Conservation (phyloP, 2,329 filamentous ascomycete species). For the Pseudogymnoascus sp. region DNA sequence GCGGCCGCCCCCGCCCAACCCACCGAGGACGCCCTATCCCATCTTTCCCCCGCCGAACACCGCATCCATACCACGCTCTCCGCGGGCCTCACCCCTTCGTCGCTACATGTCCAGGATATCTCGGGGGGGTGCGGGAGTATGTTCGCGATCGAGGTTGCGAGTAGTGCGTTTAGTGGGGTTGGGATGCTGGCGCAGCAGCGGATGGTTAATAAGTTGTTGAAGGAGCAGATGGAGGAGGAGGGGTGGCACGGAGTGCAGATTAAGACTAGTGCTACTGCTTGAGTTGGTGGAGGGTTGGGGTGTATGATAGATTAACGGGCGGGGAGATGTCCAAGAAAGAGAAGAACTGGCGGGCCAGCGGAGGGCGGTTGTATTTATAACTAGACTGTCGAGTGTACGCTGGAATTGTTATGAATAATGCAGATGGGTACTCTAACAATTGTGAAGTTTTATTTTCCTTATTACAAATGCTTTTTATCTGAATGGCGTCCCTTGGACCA, state of each 20-base stretch:
- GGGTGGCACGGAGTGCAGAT: slow-evolving; percentile 78
- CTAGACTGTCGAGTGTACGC: background rate
- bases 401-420: background rate
- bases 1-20: background rate
- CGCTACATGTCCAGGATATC: slow-evolving; percentile 64
- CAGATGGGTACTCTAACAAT: background rate
- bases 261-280: slow-evolving; percentile 49
- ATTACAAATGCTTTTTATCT: slow-evolving; percentile 2
- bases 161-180: slow-evolving; percentile 60
- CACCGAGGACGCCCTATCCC: slow-evolving; percentile 41
- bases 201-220: slow-evolving; percentile 67
- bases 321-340: background rate
- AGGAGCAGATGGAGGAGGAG: slow-evolving; percentile 58
- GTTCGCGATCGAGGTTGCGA: slow-evolving; percentile 75
- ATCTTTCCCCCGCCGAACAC: background rate
- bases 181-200: slow-evolving; percentile 74
- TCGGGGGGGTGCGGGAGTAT: slow-evolving; percentile 80
- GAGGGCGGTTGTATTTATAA: background rate
- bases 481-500: background rate
- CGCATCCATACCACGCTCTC: background rate
- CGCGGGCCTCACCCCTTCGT: slow-evolving; percentile 7
- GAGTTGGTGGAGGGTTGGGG: background rate
- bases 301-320: background rate
- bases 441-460: background rate
- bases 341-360: background rate